A percentile compares a stretch with the other conserved stretches of the same genome.
phyloP scores from a whole-genome alignment of 805 yeast genomes.

The Millerago galiae region DNA sequence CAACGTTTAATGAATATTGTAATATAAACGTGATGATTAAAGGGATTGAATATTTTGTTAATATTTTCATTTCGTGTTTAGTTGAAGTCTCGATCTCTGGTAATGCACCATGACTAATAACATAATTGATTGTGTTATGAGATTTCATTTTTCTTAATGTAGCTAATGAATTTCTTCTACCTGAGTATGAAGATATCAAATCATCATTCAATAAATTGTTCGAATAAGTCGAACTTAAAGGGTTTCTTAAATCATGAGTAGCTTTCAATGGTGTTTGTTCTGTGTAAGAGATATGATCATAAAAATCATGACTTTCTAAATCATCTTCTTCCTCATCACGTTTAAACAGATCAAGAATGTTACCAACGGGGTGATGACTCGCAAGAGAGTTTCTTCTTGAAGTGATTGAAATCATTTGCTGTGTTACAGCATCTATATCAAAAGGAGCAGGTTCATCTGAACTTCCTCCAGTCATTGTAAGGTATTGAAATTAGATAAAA shows the following conservation, averaged over 20 bases:
- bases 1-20: constrained; percentile 69
- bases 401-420: constrained; percentile 15
- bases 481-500: too few relatives aligned
- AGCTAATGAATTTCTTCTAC: constrained; percentile 19
- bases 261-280: constrained; percentile 18
- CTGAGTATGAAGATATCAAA: constrained; percentile 13
- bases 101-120: constrained; percentile 19
- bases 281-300: constrained; percentile 3
- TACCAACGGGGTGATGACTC: constrained; percentile 16
- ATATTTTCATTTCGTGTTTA: constrained; percentile 38
- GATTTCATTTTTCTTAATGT: constrained; percentile 21
- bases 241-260: constrained; percentile 17
- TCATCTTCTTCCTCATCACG: constrained; percentile 8
- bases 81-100: constrained; percentile 19
- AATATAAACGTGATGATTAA: constrained; percentile 59
- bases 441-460: neutral
- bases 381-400: constrained; percentile 18
- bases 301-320: neutral
- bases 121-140: constrained; percentile 21
- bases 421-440: constrained; percentile 16
- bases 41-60: constrained; percentile 47
- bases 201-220: constrained; percentile 9
- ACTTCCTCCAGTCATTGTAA: neutral
- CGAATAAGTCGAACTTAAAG: constrained; percentile 4
- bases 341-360: constrained; percentile 21